Conservation (phyloP, 2,329 filamentous ascomycete genomes). For the Microsporum ferrugineum region DNA sequence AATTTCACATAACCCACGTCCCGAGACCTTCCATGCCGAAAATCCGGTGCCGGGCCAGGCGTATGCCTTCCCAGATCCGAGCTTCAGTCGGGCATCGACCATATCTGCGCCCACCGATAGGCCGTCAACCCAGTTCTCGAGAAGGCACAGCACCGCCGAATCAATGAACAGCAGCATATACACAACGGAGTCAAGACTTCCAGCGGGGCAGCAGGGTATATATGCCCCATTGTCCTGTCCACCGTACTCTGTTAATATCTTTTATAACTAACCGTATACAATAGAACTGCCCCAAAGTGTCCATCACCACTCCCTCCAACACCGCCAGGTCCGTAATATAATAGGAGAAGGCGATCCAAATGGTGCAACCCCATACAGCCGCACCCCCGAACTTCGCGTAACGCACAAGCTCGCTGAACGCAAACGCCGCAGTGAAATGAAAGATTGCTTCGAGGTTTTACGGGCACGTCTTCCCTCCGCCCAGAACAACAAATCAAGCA, state of each 20-base stretch:
- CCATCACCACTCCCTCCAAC: slow-evolving; percentile 39
- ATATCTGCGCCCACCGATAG: slow-evolving; percentile 25
- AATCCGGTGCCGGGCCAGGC: slow-evolving; percentile 40
- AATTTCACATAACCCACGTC: slow-evolving; percentile 39
- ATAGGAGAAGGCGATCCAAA: slow-evolving; percentile 36
- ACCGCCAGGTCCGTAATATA: slow-evolving; percentile 38
- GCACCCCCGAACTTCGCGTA: slow-evolving; percentile 39
- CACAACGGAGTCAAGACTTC: slow-evolving; percentile 39
- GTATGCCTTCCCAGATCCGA: slow-evolving; percentile 41
- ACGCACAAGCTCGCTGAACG: slow-evolving; percentile 42
- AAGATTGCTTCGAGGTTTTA: slow-evolving; percentile 40
- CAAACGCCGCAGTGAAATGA: slow-evolving; percentile 43
- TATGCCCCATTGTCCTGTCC: not conserved
- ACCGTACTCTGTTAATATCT: too few species aligned
- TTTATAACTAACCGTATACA: not conserved
- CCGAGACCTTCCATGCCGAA: slow-evolving; percentile 41
- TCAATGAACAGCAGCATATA: slow-evolving; percentile 38
- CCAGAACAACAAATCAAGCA: slow-evolving; percentile 42
- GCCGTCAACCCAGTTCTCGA: slow-evolving; percentile 29
- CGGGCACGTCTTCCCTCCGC: slow-evolving; percentile 34
- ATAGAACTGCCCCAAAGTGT: slow-evolving; percentile 36
- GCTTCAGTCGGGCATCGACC: slow-evolving; percentile 20
- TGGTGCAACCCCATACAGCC: slow-evolving; percentile 37
- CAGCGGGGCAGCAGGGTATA: slow-evolving; percentile 39
- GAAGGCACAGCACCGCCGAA: slow-evolving; percentile 37